Conservation (phyloP, 495 filamentous ascomycete species). For the Hypoxylon fragiforme region DNA sequence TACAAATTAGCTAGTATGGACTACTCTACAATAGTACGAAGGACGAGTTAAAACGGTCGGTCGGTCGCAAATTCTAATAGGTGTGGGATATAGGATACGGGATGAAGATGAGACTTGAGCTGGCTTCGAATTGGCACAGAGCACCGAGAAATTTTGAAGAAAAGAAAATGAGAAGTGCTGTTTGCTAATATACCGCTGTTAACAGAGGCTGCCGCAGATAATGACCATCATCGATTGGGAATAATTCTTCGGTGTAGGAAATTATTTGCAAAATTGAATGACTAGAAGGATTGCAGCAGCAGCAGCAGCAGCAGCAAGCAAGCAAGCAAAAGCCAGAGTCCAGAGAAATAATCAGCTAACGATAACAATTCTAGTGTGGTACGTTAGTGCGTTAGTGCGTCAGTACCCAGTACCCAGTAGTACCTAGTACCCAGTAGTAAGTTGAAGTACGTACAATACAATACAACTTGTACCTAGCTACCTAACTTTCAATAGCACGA, state of each 20-base stretch:
- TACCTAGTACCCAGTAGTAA: background rate
- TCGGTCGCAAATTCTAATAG: constrained; percentile 34
- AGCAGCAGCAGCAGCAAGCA: too few relatives aligned
- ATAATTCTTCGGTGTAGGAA: constrained; percentile 25
- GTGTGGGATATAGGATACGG: too few relatives aligned
- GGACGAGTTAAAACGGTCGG: constrained; percentile 17
- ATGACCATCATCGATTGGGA: constrained; percentile 19
- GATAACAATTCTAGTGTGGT: constrained; percentile 1
- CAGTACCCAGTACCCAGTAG: constrained; percentile 3
- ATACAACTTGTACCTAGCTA: too few relatives aligned
- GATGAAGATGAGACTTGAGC: constrained; percentile 3
- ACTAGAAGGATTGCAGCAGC: constrained; percentile 26
- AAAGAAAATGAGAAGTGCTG: constrained; percentile 11
- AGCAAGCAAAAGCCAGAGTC: constrained; percentile 16
- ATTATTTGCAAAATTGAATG: constrained; percentile 30
- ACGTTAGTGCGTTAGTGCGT: background rate
- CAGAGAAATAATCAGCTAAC: constrained; percentile 10
- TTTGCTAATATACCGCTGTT: constrained; percentile 29
- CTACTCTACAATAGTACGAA: constrained; percentile 23
- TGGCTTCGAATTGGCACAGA: constrained; percentile 1
- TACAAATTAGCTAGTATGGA: constrained; percentile 15
- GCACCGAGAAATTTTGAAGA: constrained; percentile 6
- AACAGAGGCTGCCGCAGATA: constrained; percentile 18
- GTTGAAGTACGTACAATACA: background rate
- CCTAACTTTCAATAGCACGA: too few relatives aligned